Conservation (phyloP, 306 rosid genomes). For the Quercus berberidifolia region DNA sequence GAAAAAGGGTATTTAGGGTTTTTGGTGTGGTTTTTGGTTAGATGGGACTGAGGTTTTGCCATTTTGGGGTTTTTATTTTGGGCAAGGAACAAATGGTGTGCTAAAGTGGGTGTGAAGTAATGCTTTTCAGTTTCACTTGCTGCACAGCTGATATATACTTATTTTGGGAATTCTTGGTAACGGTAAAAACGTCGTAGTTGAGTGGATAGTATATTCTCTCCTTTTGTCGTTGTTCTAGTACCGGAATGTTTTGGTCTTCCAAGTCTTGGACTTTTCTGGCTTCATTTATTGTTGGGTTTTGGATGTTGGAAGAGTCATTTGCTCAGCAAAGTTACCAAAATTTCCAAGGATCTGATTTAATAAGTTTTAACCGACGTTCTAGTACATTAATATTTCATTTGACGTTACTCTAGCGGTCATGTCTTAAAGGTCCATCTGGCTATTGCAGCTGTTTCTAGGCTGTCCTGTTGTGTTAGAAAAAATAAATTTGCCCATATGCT, state of each 20-base stretch:
- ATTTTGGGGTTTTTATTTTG: not conserved
- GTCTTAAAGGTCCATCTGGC: not conserved
- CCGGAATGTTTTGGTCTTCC: not conserved
- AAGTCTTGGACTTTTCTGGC: constrained; percentile 1
- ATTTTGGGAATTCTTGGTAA: not conserved
- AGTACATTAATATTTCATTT: not conserved
- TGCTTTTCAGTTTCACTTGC: not conserved
- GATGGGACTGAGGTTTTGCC: not conserved
- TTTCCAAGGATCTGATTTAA: not conserved
- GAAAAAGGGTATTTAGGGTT: not conserved
- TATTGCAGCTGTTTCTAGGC: not conserved
- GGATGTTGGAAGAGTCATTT: not conserved
- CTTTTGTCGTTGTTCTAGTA: not conserved
- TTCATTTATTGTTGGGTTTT: not conserved
- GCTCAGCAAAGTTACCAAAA: not conserved
- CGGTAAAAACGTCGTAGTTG: not conserved
- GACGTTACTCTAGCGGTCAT: not conserved
- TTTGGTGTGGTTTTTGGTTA: not conserved
- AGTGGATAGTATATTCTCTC: not conserved
- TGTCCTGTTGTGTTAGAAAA: not conserved
- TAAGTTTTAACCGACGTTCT: not conserved
- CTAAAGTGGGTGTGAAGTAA: not conserved
- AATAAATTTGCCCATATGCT: not conserved
- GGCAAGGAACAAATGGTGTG: not conserved
- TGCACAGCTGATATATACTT: not conserved